Conservation (phyloP, 2,329 filamentous ascomycete genomes). For the Penicillium sp. region DNA sequence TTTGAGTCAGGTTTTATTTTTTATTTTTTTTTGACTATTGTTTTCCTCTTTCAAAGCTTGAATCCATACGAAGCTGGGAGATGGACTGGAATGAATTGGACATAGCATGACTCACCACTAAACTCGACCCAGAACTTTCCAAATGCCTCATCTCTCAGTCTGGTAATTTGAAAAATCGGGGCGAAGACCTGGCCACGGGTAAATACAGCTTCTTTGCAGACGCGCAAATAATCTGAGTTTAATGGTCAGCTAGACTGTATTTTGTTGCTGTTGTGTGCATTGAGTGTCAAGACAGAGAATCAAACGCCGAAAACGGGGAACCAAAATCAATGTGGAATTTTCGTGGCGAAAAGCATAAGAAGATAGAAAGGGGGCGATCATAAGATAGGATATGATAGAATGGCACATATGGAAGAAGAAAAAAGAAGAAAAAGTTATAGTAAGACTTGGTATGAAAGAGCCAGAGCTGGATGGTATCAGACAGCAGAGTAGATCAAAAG, state of each 20-base stretch:
- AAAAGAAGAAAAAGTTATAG: neutral
- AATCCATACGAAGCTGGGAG: neutral
- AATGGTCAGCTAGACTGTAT: neutral
- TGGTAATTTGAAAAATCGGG: constrained; percentile 29
- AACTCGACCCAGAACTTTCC: constrained; percentile 43
- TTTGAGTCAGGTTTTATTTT: neutral
- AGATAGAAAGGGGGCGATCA: neutral
- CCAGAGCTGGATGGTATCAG: neutral
- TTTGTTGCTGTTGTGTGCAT: neutral
- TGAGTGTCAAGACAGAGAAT: neutral
- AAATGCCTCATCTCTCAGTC: constrained; percentile 43
- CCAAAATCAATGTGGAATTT: neutral
- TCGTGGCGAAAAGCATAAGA: neutral
- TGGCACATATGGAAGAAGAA: neutral
- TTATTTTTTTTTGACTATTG: neutral
- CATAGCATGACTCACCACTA: constrained; percentile 28
- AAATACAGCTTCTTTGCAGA: constrained; percentile 36
- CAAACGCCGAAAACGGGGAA: neutral
- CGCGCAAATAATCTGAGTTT: constrained; percentile 31
- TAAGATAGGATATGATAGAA: neutral
- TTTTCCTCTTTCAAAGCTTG: too few relatives aligned
- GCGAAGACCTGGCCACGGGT: constrained; percentile 35
- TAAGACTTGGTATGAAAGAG: neutral
- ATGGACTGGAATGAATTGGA: neutral
- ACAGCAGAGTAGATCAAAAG: neutral